Conservation (phyloP, 75 land plant genomes). For the Sequoia sempervirens region DNA sequence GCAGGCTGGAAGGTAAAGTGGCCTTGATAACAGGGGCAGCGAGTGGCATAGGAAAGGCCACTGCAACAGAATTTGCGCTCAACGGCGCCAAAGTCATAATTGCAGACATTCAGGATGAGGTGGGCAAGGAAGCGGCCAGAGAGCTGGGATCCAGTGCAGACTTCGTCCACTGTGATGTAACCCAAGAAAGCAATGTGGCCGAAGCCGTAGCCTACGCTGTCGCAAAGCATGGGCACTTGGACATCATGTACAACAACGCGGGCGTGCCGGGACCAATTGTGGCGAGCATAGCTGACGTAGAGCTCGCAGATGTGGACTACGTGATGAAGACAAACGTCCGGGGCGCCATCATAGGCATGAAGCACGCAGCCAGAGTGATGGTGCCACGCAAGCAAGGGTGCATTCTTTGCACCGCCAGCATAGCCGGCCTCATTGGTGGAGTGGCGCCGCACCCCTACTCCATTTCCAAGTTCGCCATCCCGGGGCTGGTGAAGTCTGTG, state of each 20-base stretch:
- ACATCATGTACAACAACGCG: conserved; percentile 36
- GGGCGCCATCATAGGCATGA: conserved; percentile 20
- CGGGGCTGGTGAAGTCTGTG: conserved; percentile 13
- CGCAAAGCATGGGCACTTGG: conserved; percentile 22
- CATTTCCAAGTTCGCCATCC: conserved; percentile 16
- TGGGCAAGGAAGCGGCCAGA: conserved; percentile 11
- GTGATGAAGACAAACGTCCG: conserved; percentile 24
- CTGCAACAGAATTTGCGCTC: conserved; percentile 19
- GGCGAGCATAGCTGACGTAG: conserved; percentile 34
- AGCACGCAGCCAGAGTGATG: conserved; percentile 24
- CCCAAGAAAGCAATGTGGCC: conserved; percentile 23
- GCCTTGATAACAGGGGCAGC: conserved; percentile 33
- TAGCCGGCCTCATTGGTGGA: conserved; percentile 21
- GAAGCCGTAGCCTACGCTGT: conserved; percentile 19
- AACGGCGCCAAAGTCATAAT: conserved; percentile 32
- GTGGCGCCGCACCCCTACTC: conserved; percentile 21
- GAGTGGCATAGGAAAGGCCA: conserved; percentile 28
- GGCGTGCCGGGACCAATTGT: conserved; percentile 21
- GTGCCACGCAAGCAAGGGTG: conserved; percentile 7
- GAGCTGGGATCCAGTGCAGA: conserved; percentile 9
- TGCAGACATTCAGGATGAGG: conserved; percentile 29
- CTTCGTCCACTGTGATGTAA: conserved; percentile 34
- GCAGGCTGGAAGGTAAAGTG: conserved; percentile 25
- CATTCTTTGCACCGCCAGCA: conserved; percentile 25
- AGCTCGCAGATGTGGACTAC: conserved; percentile 18